These are phyloP conservation scores for Trichocomaceae sp. DNA, from an alignment of 2,329 filamentous ascomycete species.

Conservation along the genomic window DNA sequence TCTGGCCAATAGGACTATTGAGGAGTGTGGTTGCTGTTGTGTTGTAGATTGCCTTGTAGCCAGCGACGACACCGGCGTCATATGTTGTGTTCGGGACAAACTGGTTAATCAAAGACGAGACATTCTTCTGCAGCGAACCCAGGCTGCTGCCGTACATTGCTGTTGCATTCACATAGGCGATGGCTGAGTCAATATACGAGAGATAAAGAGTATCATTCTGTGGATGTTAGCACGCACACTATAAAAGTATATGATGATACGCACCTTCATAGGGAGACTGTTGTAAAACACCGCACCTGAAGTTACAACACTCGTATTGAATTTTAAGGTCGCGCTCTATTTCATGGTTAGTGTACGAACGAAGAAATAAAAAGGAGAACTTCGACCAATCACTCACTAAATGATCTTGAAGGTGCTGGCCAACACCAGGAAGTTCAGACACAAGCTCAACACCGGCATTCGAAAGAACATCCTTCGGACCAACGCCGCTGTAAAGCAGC, in stretches of 20 bases:
- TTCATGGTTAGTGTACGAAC: background rate
- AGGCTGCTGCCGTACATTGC: constrained; percentile 17
- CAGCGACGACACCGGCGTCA: constrained; percentile 20
- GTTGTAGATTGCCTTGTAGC: constrained; percentile 25
- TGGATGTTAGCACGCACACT: constrained; percentile 5
- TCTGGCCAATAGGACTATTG: constrained; percentile 19
- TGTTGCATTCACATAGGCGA: constrained; percentile 24
- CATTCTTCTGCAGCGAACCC: constrained; percentile 14
- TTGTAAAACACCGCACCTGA: constrained; percentile 26
- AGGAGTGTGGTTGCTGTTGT: constrained; percentile 22
- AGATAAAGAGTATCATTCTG: constrained; percentile 22
- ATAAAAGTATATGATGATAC: background rate
- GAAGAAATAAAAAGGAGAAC: no score
- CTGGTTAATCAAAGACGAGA: constrained; percentile 16
- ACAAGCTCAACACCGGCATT: constrained; percentile 40
- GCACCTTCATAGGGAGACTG: constrained; percentile 22
- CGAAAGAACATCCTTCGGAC: constrained; percentile 42
- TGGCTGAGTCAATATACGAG: constrained; percentile 23
- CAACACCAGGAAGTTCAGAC: constrained; percentile 43
- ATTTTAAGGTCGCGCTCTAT: constrained; percentile 27
- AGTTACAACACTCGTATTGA: constrained; percentile 22
- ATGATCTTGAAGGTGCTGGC: constrained; percentile 49
- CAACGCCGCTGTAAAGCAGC: constrained; percentile 56
- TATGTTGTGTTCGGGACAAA: constrained; percentile 21
- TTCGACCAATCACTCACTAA: constrained; percentile 24